These are phyloP conservation scores for Imleria badia DNA, from an alignment of 768 basidiomycete species.

Conservation along the genomic window DNA sequence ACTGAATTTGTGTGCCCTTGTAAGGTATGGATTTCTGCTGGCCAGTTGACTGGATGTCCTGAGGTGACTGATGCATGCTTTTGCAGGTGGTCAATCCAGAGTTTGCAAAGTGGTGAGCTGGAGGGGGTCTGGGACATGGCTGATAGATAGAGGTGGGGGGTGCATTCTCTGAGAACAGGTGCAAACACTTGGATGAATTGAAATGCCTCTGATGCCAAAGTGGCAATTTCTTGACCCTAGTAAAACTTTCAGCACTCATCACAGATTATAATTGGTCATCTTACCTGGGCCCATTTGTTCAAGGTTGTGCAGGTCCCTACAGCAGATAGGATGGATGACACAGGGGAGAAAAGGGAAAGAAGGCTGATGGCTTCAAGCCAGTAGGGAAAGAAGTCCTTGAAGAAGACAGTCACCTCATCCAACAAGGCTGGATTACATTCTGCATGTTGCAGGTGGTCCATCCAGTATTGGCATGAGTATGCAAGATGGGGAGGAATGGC, in stretches of 20 bases:
- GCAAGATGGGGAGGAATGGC: background rate
- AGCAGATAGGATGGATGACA: no score
- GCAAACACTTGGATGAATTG: slow-evolving; percentile 1
- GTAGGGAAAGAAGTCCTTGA: no score
- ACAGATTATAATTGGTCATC: no score
- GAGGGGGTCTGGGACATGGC: slow-evolving; percentile 4
- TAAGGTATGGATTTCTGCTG: background rate
- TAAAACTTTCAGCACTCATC: no score
- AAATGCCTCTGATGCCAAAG: background rate
- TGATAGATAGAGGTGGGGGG: background rate
- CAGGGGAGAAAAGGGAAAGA: no score
- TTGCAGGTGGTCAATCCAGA: background rate
- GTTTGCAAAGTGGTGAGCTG: background rate
- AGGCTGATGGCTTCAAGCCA: no score
- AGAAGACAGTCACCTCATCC: no score
- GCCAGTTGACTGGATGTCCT: background rate
- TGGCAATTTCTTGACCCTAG: background rate
- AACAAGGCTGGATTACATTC: no score
- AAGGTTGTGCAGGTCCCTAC: no score
- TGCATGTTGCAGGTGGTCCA: background rate
- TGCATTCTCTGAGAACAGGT: background rate
- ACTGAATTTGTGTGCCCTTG: no score
- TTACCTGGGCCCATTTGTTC: no score
- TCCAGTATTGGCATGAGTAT: background rate
- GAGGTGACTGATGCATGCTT: background rate